These are phyloP conservation scores for Talaromyces ruber DNA, from an alignment of 495 filamentous ascomycete genomes.

Conservation along the genomic window DNA sequence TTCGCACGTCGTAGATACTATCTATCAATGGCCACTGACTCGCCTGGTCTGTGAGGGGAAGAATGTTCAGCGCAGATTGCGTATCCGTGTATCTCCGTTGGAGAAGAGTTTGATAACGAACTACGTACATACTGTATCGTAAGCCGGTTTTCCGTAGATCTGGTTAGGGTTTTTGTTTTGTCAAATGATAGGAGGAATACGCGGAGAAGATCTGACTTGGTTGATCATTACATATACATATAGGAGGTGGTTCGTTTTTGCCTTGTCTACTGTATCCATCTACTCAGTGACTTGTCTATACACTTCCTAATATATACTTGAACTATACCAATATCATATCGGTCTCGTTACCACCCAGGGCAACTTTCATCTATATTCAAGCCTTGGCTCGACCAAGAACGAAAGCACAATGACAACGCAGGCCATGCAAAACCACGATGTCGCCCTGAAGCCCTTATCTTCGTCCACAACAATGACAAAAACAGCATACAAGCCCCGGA, in stretches of 20 bases:
- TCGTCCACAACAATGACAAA: neutral
- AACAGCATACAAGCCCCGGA: constrained; percentile 16
- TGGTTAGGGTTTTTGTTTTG: neutral
- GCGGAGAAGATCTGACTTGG: neutral
- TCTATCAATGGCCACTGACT: neutral
- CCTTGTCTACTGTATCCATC: neutral
- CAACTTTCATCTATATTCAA: neutral
- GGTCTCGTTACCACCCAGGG: neutral
- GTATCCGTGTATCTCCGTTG: neutral
- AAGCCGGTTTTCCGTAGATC: neutral
- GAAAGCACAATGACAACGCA: neutral
- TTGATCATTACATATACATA: neutral
- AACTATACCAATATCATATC: neutral
- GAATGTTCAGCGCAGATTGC: neutral
- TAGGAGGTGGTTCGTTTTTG: neutral
- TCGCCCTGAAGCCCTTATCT: neutral
- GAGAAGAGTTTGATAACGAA: neutral
- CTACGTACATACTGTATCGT: too few species aligned
- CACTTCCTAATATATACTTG: neutral
- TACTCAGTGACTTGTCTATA: neutral
- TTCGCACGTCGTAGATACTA: neutral
- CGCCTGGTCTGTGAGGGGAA: neutral
- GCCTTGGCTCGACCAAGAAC: neutral
- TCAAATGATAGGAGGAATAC: neutral
- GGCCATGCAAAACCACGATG: neutral